Base-by-base conservation (phyloP, 352 stramenopile genomes). In the Globisporangium echinulatum region DNA sequence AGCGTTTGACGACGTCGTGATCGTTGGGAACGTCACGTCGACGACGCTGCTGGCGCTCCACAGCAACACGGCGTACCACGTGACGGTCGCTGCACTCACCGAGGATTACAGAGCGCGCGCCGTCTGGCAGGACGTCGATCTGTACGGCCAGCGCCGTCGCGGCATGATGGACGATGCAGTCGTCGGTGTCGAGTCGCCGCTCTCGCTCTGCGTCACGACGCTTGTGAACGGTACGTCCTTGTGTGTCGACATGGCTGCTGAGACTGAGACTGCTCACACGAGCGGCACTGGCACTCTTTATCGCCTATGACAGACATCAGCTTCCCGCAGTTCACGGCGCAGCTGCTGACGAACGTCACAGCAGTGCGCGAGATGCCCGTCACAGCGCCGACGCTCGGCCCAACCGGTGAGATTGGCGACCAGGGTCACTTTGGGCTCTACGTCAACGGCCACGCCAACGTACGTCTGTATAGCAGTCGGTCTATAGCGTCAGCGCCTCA, bases 361-460 rank as follows among this genome's bases (percentile, higher is more conserved):
- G 62, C 76, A 33, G 40, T 13, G 17, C 52, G 70, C 7, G 39
- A 58, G 38, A 54, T 75, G 49, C 39, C 73, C 2, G 52, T 66
- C 14, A 83, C 78, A 7, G 36, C 47, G 13, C 67, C 78, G 8
- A 97, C 79, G 9, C 56, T 92, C 40, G 94, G 91, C 11, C 91
- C 89, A 33, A 33, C 25, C 25, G 25, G 25, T 33, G 25, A 33
- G 25, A 33, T 33, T 33, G 25, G 25, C 25, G 0, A 86, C 39
- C 89, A 98, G 70, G 90, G 91, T 9, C 81, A 96, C 55, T 96
- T 96, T 52, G 94, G 92, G 1, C 64, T 98, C 36, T 77, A 86
- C 52, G 68, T 98, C 9, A 91, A 97, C 44, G 92, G 91, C 6
- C 75, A 93, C 55, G 72, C 91, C 0, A 82, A 97, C 50, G 73